phyloP scores from a whole-genome alignment of 2,329 filamentous ascomycete genomes.

The Neoscytalidium dimidiatum region DNA sequence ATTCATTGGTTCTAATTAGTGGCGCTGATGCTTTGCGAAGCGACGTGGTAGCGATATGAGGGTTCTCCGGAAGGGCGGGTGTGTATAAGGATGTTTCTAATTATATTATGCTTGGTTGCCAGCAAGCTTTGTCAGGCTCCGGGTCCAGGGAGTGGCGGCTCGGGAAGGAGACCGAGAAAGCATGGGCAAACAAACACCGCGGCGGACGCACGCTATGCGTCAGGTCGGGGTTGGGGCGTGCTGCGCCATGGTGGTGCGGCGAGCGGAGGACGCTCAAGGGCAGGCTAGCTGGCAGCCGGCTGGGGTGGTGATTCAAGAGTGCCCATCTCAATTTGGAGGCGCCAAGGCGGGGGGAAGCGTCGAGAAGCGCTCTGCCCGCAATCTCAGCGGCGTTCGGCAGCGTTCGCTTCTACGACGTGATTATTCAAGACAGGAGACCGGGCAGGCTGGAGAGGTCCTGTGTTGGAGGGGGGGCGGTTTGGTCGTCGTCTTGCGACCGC shows the following conservation, averaged over 20 bases:
- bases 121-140: neutral
- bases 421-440: neutral
- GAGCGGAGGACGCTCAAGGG: neutral
- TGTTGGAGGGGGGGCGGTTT: neutral
- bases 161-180: neutral
- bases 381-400: neutral
- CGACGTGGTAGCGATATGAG: no score
- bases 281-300: neutral
- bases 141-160: neutral
- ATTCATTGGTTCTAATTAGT: no score
- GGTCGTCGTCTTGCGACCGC: neutral
- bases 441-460: neutral
- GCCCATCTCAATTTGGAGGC: constrained; percentile 10
- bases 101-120: neutral
- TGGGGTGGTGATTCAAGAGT: constrained; percentile 6
- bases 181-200: neutral
- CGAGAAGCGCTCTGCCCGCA: neutral
- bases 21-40: no score
- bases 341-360: constrained; percentile 9
- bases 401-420: no score
- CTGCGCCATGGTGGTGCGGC: neutral
- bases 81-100: neutral
- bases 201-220: neutral
- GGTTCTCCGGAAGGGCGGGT: neutral
- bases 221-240: neutral